A percentile compares a stretch with the other conserved stretches of the same genome.
Conservation (phyloP, 768 basidiomycete species). For the Mycena leptocephala region DNA sequence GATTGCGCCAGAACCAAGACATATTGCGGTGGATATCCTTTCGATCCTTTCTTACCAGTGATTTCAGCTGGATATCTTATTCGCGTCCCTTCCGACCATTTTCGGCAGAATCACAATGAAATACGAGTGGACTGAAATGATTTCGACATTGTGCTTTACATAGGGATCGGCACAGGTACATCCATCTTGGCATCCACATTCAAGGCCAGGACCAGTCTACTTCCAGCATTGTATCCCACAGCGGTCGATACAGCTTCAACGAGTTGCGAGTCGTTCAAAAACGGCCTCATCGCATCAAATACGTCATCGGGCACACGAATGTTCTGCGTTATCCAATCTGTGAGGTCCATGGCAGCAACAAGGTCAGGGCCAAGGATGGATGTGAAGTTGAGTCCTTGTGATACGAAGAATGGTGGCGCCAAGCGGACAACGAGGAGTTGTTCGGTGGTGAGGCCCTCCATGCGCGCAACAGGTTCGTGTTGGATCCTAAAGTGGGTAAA, state of each 20-base stretch:
- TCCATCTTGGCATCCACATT: constrained; percentile 53
- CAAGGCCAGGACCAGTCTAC: constrained; percentile 49
- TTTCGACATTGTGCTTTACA: not conserved
- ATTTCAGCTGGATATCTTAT: too few species aligned
- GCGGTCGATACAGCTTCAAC: constrained; percentile 50
- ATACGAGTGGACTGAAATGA: too few species aligned
- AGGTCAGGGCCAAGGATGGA: constrained; percentile 43
- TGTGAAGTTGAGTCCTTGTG: constrained; percentile 10
- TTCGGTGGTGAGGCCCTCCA: constrained; percentile 48
- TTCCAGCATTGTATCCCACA: constrained; percentile 47
- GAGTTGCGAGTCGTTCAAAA: constrained; percentile 48
- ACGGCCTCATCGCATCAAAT: constrained; percentile 42
- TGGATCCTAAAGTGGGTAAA: constrained; percentile 40
- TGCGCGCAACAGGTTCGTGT: constrained; percentile 50
- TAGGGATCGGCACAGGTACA: constrained; percentile 46
- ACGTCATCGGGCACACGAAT: constrained; percentile 48
- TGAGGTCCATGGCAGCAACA: constrained; percentile 46
- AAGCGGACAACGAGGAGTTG: constrained; percentile 48
- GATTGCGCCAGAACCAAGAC: too few species aligned
- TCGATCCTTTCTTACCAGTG: too few species aligned
- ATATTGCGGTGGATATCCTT: too few species aligned
- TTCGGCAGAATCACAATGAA: too few species aligned
- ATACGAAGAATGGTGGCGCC: constrained; percentile 32
- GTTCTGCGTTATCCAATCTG: constrained; percentile 46
- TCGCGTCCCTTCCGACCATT: too few species aligned